A percentile compares a stretch with the other conserved stretches of the same genome.
Conservation (phyloP, 1,284 basidiomycete species). For the Ceratobasidium papillatum region DNA sequence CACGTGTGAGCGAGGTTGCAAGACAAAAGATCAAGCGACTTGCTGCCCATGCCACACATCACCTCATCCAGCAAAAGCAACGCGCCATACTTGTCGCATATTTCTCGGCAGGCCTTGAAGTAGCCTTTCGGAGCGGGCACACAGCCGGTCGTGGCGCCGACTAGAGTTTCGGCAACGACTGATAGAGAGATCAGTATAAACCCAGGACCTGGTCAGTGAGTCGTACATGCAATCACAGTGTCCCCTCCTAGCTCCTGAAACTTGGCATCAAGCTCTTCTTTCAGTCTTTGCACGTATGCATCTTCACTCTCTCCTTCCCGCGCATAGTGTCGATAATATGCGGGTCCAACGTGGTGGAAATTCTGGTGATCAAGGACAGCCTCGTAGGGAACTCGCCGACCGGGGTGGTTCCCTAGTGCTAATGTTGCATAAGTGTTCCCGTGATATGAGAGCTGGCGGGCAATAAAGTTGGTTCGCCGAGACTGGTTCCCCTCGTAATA, state of each 20-base stretch:
- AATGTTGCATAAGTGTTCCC: constrained; percentile 82
- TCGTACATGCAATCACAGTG: constrained; percentile 79
- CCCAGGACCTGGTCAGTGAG: neutral
- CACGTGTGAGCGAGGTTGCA: neutral
- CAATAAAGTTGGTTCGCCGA: constrained; percentile 78
- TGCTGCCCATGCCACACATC: constrained; percentile 87
- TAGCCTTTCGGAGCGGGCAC: constrained; percentile 80
- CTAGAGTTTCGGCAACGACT: constrained; percentile 86
- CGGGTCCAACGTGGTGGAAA: constrained; percentile 84
- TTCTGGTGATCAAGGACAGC: constrained; percentile 67
- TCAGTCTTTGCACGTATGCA: constrained; percentile 76
- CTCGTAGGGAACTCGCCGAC: constrained; percentile 71
- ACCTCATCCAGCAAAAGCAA: constrained; percentile 88
- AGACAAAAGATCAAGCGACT: constrained; percentile 48
- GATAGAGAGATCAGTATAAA: constrained; percentile 37
- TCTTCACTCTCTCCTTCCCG: constrained; percentile 73
- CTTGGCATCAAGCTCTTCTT: constrained; percentile 82
- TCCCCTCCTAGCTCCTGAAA: constrained; percentile 81
- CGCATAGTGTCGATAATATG: constrained; percentile 83
- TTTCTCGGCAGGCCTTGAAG: constrained; percentile 82
- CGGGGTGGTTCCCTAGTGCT: constrained; percentile 69
- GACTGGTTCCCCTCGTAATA: constrained; percentile 63
- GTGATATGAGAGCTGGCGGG: constrained; percentile 80
- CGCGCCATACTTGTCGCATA: constrained; percentile 87
- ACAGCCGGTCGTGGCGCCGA: constrained; percentile 82